These are phyloP conservation scores for Aspergillus felis DNA, from an alignment of 2,329 filamentous ascomycete species.

Conservation along the genomic window DNA sequence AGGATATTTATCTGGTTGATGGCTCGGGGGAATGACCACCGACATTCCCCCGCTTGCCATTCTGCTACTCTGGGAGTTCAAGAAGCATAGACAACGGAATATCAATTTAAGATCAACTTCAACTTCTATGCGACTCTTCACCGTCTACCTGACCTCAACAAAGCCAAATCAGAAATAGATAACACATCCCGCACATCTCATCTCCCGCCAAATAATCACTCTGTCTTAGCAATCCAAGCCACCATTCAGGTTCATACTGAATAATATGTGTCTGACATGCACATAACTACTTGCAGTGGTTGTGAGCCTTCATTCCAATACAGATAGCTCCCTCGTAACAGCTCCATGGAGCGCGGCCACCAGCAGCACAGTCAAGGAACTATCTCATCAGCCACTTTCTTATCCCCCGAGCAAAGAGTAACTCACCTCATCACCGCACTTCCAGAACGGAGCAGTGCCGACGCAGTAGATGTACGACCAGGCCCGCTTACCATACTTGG, in stretches of 20 bases:
- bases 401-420: neutral
- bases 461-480: slow-evolving; percentile 1
- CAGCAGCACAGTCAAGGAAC: slow-evolving; percentile 1
- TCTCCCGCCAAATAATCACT: no score
- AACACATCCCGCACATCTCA: no score
- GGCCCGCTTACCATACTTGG: slow-evolving; percentile 1
- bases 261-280: no score
- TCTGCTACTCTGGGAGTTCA: neutral
- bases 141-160: no score
- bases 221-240: no score
- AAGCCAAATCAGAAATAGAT: no score
- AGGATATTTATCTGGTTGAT: neutral
- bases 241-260: neutral
- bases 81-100: neutral
- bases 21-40: neutral
- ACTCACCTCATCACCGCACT: neutral
- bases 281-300: slow-evolving; percentile 1
- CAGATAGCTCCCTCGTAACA: neutral
- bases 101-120: neutral
- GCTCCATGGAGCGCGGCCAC: neutral
- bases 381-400: neutral
- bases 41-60: neutral
- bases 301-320: neutral
- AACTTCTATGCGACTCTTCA: no score
- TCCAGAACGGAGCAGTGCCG: slow-evolving; percentile 1